Evolutionary conservation across 2,329 filamentous ascomycete genomes (phyloP).

Genomic region (Huntiella bhutanensis): DNA sequence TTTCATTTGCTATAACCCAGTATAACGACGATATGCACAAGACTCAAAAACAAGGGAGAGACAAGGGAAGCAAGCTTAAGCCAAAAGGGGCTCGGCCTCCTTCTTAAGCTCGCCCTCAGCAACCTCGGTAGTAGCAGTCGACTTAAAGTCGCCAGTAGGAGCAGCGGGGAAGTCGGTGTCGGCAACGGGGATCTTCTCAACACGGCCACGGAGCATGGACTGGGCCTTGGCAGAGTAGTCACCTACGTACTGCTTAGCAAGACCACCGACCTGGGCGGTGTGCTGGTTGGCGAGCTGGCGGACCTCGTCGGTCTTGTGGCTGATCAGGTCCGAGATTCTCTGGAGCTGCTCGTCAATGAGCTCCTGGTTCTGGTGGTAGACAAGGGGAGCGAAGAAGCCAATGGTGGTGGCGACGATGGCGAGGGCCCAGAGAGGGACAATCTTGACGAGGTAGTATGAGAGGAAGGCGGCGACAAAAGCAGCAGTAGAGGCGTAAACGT

Average conservation of each 20-base stretch:
- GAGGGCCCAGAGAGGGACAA: conserved; percentile 52
- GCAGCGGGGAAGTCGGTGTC: conserved; percentile 20
- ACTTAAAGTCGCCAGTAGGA: conserved; percentile 21
- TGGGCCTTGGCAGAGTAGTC: conserved; percentile 52
- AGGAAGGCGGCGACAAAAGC: conserved; percentile 42
- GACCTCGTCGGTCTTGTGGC: conserved; percentile 43
- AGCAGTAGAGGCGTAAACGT: conserved; percentile 37
- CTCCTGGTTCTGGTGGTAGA: conserved; percentile 51
- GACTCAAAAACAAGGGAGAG: background rate
- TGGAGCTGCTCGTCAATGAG: conserved; percentile 45
- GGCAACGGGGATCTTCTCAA: conserved; percentile 22
- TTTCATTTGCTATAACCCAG: background rate
- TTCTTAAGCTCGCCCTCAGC: conserved; percentile 19
- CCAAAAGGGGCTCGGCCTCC: conserved; percentile 7
- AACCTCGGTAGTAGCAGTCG: conserved; percentile 18
- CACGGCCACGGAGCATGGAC: conserved; percentile 36
- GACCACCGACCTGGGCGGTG: conserved; percentile 39
- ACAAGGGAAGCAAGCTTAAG: conserved; percentile 2
- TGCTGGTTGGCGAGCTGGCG: conserved; percentile 43
- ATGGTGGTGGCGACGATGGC: conserved; percentile 39
- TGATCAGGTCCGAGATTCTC: conserved; percentile 37
- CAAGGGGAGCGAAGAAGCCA: conserved; percentile 41
- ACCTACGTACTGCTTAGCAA: conserved; percentile 48
- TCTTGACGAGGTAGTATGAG: conserved; percentile 50
- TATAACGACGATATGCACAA: background rate